These are phyloP conservation scores for Nissolia schottii DNA, from an alignment of 306 rosid species.

Conservation along the genomic window DNA sequence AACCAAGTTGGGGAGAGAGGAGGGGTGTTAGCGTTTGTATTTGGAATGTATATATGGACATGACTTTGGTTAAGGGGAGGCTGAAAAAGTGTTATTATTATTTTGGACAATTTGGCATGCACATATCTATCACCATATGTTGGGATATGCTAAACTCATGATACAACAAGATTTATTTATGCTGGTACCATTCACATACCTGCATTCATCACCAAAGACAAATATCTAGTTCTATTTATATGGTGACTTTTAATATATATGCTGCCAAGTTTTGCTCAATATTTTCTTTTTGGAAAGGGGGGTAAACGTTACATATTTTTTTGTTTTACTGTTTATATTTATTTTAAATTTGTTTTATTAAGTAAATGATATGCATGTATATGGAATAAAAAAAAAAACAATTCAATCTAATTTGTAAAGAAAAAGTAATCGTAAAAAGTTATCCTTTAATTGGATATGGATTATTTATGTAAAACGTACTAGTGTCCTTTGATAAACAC, in stretches of 20 bases:
- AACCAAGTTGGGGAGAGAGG: slow-evolving; percentile 11
- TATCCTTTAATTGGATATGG: no score
- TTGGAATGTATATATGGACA: slow-evolving; percentile 26
- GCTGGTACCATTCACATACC: not conserved
- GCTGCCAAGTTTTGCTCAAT: not conserved
- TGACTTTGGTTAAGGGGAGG: slow-evolving; percentile 8
- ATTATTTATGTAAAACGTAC: no score
- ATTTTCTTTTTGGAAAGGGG: no score
- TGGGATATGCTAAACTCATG: not conserved
- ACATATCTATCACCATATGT: slow-evolving; percentile 20
- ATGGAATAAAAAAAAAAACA: no score
- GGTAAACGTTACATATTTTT: no score
- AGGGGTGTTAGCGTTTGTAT: slow-evolving; percentile 34
- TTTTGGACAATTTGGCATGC: slow-evolving; percentile 10
- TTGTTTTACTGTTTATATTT: no score
- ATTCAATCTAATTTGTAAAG: no score
- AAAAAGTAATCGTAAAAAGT: no score
- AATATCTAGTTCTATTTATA: not conserved
- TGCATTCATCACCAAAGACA: not conserved
- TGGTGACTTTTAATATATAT: not conserved
- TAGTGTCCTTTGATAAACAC: no score
- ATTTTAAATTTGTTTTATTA: no score
- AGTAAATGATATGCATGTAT: no score
- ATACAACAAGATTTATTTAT: not conserved
- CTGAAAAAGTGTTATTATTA: slow-evolving; percentile 24